Conservation (phyloP, 1,139 yeast species). For the Torulaspora pretoriensis region DNA sequence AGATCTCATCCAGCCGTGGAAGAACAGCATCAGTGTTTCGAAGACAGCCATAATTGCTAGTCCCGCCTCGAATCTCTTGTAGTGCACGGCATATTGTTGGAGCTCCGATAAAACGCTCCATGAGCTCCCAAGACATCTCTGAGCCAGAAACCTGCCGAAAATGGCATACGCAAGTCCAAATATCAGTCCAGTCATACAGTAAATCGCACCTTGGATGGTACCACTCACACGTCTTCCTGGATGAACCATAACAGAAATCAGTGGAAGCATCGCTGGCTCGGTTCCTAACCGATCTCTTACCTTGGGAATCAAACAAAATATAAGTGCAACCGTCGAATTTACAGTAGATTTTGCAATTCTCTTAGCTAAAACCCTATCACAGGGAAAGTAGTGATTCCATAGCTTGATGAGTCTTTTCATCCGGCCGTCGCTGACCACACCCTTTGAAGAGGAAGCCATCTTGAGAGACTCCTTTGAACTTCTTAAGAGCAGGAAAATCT, state of each 20-base stretch:
- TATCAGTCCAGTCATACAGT: conserved; percentile 41
- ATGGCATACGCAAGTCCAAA: conserved; percentile 44
- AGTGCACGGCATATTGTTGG: conserved; percentile 32
- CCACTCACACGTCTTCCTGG: conserved; percentile 49
- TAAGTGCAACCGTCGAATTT: conserved; percentile 41
- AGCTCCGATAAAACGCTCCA: conserved; percentile 29
- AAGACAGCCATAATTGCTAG: conserved; percentile 43
- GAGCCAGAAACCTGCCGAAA: conserved; percentile 43
- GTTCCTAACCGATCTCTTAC: conserved; percentile 39
- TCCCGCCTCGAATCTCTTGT: conserved; percentile 38
- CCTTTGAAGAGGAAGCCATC: conserved; percentile 1
- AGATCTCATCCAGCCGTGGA: conserved; percentile 48
- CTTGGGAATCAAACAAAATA: conserved; percentile 39
- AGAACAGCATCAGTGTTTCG: conserved; percentile 44
- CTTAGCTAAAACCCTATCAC: conserved; percentile 33
- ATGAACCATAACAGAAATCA: conserved; percentile 46
- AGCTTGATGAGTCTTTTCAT: conserved; percentile 5
- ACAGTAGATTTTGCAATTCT: conserved; percentile 41
- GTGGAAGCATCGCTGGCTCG: conserved; percentile 43
- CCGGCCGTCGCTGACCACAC: neutral
- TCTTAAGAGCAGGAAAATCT: neutral
- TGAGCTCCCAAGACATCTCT: conserved; percentile 36
- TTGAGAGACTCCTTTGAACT: neutral
- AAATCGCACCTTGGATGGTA: conserved; percentile 42
- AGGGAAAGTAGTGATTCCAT: conserved; percentile 28